Evolutionary conservation across 768 basidiomycete species (phyloP).

Genomic region (Tricholoma furcatifolium): DNA sequence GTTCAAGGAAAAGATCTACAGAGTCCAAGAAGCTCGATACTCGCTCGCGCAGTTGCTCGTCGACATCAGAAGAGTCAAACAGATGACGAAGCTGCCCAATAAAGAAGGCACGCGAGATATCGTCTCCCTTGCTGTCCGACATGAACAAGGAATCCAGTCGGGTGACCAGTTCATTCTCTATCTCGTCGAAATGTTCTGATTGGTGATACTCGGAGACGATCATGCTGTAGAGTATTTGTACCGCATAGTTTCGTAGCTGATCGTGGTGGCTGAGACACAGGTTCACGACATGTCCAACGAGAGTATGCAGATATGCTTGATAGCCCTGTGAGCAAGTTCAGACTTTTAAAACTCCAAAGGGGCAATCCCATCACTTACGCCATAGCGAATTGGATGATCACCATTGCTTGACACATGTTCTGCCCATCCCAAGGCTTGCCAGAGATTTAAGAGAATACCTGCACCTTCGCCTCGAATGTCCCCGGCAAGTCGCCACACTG

Average conservation of each 20-base stretch:
- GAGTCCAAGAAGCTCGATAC: conserved; percentile 85
- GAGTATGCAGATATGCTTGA: conserved; percentile 76
- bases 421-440: conserved; percentile 84
- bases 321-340: conserved; percentile 56
- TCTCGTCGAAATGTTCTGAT: conserved; percentile 79
- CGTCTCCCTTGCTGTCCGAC: conserved; percentile 88
- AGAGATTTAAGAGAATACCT: conserved; percentile 70
- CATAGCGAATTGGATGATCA: conserved; percentile 61
- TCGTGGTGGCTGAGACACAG: conserved; percentile 96
- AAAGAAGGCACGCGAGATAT: conserved; percentile 91
- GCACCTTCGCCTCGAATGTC: conserved; percentile 94
- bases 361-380: conserved; percentile 49
- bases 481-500: conserved; percentile 94
- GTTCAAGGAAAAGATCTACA: conserved; percentile 89
- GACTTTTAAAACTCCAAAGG: not conserved
- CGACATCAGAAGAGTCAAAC: conserved; percentile 84
- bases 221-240: conserved; percentile 93
- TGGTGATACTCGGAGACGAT: conserved; percentile 90
- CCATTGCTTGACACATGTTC: conserved; percentile 52
- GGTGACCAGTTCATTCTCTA: conserved; percentile 91
- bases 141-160: conserved; percentile 90
- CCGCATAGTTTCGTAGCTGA: conserved; percentile 83
- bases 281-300: conserved; percentile 89
- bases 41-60: conserved; percentile 73
- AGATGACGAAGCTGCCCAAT: conserved; percentile 84